These are phyloP conservation scores for Fusarium sp. DNA, from an alignment of 2,329 filamentous ascomycete species.

Conservation along the genomic window DNA sequence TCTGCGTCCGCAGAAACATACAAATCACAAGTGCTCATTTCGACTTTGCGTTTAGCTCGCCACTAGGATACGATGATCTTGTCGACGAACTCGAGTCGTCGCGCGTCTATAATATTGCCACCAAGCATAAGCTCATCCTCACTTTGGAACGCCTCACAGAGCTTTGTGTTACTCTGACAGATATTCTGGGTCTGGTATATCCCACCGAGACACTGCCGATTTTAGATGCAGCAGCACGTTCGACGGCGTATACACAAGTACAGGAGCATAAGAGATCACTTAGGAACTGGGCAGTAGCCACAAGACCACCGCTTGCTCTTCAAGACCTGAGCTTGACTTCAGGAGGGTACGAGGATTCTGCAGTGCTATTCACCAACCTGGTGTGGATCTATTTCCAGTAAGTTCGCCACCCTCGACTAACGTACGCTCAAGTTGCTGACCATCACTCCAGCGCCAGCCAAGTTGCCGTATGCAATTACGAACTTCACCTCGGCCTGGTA, in stretches of 20 bases:
- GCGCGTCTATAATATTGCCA: slow-evolving; percentile 27
- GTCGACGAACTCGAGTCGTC: slow-evolving; percentile 33
- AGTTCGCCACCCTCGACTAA: accelerated
- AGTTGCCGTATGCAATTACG: slow-evolving; percentile 32
- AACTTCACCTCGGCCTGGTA: slow-evolving; percentile 30
- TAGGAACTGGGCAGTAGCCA: slow-evolving; percentile 14
- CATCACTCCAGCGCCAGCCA: slow-evolving; percentile 7
- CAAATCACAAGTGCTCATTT: slow-evolving; percentile 29
- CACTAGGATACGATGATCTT: slow-evolving; percentile 27
- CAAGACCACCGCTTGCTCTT: slow-evolving; percentile 18
- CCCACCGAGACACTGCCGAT: slow-evolving; percentile 25
- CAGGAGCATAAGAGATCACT: slow-evolving; percentile 24
- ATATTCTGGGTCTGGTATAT: slow-evolving; percentile 30
- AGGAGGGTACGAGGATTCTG: slow-evolving; percentile 19
- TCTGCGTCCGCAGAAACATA: slow-evolving; percentile 34
- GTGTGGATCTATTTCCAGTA: slow-evolving; percentile 42
- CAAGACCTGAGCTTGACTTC: slow-evolving; percentile 9
- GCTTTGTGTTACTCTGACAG: slow-evolving; percentile 30
- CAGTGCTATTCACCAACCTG: slow-evolving; percentile 31
- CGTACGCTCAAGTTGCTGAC: accelerated
- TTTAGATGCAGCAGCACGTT: slow-evolving; percentile 13
- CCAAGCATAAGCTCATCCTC: slow-evolving; percentile 33
- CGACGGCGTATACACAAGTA: slow-evolving; percentile 15
- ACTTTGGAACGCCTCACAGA: slow-evolving; percentile 25
- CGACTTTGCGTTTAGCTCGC: slow-evolving; percentile 20